Evolutionary conservation across 345 rosid species (phyloP).

Genomic region (Dimocarpus longan): DNA sequence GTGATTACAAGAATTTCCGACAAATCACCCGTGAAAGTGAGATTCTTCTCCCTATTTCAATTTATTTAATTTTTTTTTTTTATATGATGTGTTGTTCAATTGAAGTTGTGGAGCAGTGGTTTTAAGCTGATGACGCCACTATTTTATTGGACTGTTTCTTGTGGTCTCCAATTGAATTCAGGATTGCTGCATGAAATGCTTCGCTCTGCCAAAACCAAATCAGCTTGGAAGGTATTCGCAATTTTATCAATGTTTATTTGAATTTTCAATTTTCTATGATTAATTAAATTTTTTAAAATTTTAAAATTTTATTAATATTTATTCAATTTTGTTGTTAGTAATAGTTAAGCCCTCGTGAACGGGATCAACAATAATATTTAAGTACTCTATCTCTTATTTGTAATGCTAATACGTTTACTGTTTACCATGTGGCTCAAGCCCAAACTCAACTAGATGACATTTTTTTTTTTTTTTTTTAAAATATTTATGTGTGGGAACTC

Average conservation of each 20-base stretch:
- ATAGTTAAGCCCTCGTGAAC: neutral
- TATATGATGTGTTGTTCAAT: neutral
- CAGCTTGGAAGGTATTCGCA: constrained; percentile 83
- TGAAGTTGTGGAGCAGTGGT: neutral
- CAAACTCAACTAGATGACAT: too few species aligned
- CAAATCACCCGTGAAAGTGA: constrained; percentile 94
- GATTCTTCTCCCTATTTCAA: constrained; percentile 23
- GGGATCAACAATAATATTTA: neutral
- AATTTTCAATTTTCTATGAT: neutral
- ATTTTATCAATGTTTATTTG: neutral
- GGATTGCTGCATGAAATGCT: constrained; percentile 96
- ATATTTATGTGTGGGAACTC: too few species aligned
- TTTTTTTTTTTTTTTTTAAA: too few species aligned
- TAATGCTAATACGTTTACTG: too few species aligned
- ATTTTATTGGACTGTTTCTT: neutral
- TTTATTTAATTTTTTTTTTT: neutral
- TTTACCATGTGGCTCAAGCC: too few species aligned
- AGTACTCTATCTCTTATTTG: neutral
- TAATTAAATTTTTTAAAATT: too few species aligned
- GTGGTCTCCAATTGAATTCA: constrained; percentile 27
- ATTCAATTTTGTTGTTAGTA: neutral
- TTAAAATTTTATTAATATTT: too few species aligned
- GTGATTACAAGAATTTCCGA: constrained; percentile 72
- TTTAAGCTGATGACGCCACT: neutral
- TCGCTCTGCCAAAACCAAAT: constrained; percentile 80